Evolutionary conservation across 1,284 basidiomycete genomes (phyloP).

Genomic region (Microbotryomycetes sp.): DNA sequence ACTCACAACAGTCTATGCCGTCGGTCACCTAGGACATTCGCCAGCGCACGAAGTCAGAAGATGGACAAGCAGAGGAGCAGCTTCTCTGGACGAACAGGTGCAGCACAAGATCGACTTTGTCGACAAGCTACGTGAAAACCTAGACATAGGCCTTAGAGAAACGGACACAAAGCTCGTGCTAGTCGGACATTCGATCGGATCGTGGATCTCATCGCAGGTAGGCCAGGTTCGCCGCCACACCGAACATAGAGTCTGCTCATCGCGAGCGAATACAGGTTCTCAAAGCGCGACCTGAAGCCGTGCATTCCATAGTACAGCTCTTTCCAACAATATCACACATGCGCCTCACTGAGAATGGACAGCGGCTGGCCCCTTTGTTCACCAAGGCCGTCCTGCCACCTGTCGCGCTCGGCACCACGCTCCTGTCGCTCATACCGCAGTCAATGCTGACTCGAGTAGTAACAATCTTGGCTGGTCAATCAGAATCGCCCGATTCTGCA

Average conservation of each 20-base stretch:
- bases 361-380: conserved; percentile 20
- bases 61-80: conserved; percentile 4
- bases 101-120: conserved; percentile 25
- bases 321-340: conserved; percentile 32
- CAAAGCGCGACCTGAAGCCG: neutral
- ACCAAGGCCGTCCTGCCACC: conserved; percentile 13
- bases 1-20: conserved; percentile 12
- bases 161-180: conserved; percentile 13
- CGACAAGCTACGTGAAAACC: conserved; percentile 7
- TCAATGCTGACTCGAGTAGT: conserved; percentile 7
- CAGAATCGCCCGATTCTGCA: neutral
- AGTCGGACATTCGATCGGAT: conserved; percentile 28
- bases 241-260: neutral
- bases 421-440: conserved; percentile 22
- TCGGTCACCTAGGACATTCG: conserved; percentile 27
- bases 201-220: conserved; percentile 18
- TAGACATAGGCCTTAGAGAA: neutral
- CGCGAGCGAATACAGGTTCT: neutral
- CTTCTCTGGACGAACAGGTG: conserved; percentile 24
- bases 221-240: conserved; percentile 14
- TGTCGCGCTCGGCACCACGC: conserved; percentile 19
- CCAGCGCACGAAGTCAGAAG: neutral
- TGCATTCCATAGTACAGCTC: conserved; percentile 14
- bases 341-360: conserved; percentile 24
- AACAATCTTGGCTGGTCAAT: conserved; percentile 15